Percentiles rank a stretch among this genome's conserved stretches.
Conservation (phyloP, 2,329 filamentous ascomycete genomes). For the Bipolaris zeicola region DNA sequence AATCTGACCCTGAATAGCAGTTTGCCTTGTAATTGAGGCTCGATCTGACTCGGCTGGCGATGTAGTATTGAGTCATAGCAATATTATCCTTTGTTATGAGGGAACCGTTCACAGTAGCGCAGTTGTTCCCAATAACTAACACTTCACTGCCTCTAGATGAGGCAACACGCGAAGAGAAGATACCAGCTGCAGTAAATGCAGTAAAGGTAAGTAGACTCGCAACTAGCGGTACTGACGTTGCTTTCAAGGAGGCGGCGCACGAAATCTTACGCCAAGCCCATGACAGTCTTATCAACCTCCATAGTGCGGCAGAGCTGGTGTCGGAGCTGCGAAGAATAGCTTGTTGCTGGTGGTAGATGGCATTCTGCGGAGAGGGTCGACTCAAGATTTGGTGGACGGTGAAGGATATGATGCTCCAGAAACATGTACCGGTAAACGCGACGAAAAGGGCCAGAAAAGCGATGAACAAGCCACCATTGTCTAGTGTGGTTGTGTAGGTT, state of each 20-base stretch:
- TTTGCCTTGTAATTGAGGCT: slow-evolving; percentile 25
- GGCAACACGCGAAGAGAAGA: slow-evolving; percentile 46
- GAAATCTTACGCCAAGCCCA: slow-evolving; percentile 20
- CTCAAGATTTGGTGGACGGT: slow-evolving; percentile 30
- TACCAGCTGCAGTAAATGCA: slow-evolving; percentile 31
- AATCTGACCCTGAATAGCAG: slow-evolving; percentile 23
- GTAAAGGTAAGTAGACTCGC: slow-evolving; percentile 16
- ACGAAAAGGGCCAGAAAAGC: slow-evolving; percentile 37
- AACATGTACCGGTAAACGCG: slow-evolving; percentile 35
- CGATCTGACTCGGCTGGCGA: slow-evolving; percentile 15
- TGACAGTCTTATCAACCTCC: slow-evolving; percentile 21
- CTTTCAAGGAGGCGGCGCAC: slow-evolving; percentile 15
- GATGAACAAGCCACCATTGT: slow-evolving; percentile 41
- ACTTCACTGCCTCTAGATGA: slow-evolving; percentile 43
- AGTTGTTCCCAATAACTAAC: slow-evolving; percentile 30
- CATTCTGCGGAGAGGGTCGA: slow-evolving; percentile 25
- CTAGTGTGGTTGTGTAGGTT: slow-evolving; percentile 40
- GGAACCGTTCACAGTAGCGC: slow-evolving; percentile 8
- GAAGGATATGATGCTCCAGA: slow-evolving; percentile 41
- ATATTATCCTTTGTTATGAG: slow-evolving; percentile 8
- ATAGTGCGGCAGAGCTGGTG: slow-evolving; percentile 27
- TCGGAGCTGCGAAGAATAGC: slow-evolving; percentile 41
- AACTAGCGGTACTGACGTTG: slow-evolving; percentile 11
- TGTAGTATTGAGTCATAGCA: background rate
- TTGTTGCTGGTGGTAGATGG: slow-evolving; percentile 42